phyloP scores from a whole-genome alignment of 2,329 filamentous ascomycete genomes.

The Cercospora janseana region DNA sequence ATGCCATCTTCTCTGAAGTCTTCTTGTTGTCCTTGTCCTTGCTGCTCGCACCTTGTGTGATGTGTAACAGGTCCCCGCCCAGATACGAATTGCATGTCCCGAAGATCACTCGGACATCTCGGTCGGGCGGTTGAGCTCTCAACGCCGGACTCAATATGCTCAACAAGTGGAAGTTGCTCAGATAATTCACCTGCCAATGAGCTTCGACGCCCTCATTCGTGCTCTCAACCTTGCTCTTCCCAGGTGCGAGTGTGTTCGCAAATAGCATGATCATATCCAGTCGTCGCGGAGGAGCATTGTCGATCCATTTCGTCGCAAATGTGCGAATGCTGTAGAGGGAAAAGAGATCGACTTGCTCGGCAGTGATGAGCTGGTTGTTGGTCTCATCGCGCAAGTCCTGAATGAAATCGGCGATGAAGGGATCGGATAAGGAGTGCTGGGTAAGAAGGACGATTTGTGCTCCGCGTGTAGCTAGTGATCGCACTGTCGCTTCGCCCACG shows the following conservation, averaged over 20 bases:
- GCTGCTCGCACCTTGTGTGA: slow-evolving; percentile 41
- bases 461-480: slow-evolving; percentile 73
- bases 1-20: slow-evolving; percentile 26
- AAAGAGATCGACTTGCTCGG: slow-evolving; percentile 87
- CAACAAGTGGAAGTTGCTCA: slow-evolving; percentile 92
- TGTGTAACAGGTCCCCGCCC: slow-evolving; percentile 64
- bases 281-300: slow-evolving; percentile 84
- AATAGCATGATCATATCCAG: slow-evolving; percentile 90
- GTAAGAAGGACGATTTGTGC: slow-evolving; percentile 91
- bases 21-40: slow-evolving; percentile 40
- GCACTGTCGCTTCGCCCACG: slow-evolving; percentile 74
- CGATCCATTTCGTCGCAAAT: slow-evolving; percentile 97
- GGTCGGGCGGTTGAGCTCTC: slow-evolving; percentile 85
- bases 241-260: slow-evolving; percentile 72
- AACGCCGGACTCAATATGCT: slow-evolving; percentile 88
- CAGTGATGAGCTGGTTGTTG: slow-evolving; percentile 84
- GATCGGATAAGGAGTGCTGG: slow-evolving; percentile 73
- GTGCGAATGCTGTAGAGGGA: slow-evolving; percentile 86
- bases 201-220: slow-evolving; percentile 77
- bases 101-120: slow-evolving; percentile 86
- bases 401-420: slow-evolving; percentile 89
- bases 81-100: slow-evolving; percentile 88
- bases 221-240: slow-evolving; percentile 55
- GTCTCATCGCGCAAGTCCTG: slow-evolving; percentile 77
- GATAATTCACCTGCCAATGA: slow-evolving; percentile 92